Conservation (phyloP, 108 stramenopile species). For the Cyclotella sp. region DNA sequence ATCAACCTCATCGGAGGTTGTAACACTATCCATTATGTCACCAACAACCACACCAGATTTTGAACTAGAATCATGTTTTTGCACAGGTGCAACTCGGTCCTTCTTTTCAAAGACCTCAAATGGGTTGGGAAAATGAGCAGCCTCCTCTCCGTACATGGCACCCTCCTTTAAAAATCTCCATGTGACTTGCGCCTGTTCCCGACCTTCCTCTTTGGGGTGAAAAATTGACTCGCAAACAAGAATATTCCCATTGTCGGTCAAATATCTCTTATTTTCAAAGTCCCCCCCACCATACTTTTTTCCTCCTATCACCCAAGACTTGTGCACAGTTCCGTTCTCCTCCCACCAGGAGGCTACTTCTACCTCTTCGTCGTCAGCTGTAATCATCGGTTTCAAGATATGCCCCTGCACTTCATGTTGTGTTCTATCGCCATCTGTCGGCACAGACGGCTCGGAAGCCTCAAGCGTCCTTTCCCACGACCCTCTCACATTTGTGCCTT, state of each 20-base stretch:
- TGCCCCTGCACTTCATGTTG: constrained; percentile 45
- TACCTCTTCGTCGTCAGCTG: constrained; percentile 76
- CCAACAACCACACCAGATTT: constrained; percentile 17
- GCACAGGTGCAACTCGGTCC: constrained; percentile 1
- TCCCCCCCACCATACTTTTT: constrained; percentile 77
- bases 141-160: constrained; percentile 50
- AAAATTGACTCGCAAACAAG: constrained; percentile 78
- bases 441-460: constrained; percentile 35
- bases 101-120: constrained; percentile 45
- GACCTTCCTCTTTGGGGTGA: constrained; percentile 59
- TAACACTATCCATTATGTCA: constrained; percentile 28
- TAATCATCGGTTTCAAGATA: constrained; percentile 50
- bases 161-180: constrained; percentile 55
- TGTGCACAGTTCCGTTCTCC: constrained; percentile 67
- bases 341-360: constrained; percentile 86
- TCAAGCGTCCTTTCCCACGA: constrained; percentile 80
- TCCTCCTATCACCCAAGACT: constrained; percentile 78
- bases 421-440: neutral
- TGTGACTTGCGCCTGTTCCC: constrained; percentile 47
- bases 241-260: constrained; percentile 56
- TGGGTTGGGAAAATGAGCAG: constrained; percentile 42
- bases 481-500: constrained; percentile 73
- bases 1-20: constrained; percentile 25
- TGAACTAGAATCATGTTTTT: neutral
- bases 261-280: constrained; percentile 78